Evolutionary conservation across 1,284 basidiomycete species (phyloP).

Genomic region (Puccinia novopanici): DNA sequence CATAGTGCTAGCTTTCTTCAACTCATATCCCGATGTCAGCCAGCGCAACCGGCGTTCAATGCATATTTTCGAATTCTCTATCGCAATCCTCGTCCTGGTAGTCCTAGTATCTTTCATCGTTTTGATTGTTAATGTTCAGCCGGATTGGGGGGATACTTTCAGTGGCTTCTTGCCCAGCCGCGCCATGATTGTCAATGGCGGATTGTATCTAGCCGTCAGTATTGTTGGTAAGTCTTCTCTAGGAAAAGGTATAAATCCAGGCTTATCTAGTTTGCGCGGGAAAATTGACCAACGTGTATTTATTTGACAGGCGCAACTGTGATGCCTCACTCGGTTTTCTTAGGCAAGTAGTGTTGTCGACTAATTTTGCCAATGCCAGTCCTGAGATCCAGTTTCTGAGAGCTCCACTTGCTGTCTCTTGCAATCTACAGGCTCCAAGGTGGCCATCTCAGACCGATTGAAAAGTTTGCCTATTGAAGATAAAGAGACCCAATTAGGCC

Average conservation of each 20-base stretch:
- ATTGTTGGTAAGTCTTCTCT: conserved; percentile 60
- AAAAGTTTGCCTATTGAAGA: conserved; percentile 5
- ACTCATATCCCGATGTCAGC: conserved; percentile 55
- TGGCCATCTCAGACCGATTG: conserved; percentile 36
- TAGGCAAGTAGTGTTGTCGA: conserved; percentile 61
- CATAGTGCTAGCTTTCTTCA: conserved; percentile 65
- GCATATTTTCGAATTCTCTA: conserved; percentile 68
- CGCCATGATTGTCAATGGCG: conserved; percentile 66
- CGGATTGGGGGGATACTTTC: conserved; percentile 80
- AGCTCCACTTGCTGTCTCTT: too few species aligned
- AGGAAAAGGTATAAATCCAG: background rate
- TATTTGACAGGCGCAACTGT: conserved; percentile 69
- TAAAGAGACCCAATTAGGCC: conserved; percentile 2
- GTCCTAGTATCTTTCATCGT: conserved; percentile 80
- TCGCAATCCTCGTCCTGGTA: conserved; percentile 69
- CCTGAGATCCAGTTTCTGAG: background rate
- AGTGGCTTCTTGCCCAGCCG: conserved; percentile 76
- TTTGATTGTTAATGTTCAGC: conserved; percentile 72
- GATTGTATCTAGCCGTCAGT: conserved; percentile 74
- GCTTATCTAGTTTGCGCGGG: background rate
- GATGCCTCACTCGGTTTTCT: conserved; percentile 84
- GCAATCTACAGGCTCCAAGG: conserved; percentile 32
- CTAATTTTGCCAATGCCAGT: background rate
- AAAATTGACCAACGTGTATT: background rate
- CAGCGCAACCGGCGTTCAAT: conserved; percentile 56